Evolutionary conservation across 768 basidiomycete genomes (phyloP).

Genomic region (Porpolomopsis calyptriformis): DNA sequence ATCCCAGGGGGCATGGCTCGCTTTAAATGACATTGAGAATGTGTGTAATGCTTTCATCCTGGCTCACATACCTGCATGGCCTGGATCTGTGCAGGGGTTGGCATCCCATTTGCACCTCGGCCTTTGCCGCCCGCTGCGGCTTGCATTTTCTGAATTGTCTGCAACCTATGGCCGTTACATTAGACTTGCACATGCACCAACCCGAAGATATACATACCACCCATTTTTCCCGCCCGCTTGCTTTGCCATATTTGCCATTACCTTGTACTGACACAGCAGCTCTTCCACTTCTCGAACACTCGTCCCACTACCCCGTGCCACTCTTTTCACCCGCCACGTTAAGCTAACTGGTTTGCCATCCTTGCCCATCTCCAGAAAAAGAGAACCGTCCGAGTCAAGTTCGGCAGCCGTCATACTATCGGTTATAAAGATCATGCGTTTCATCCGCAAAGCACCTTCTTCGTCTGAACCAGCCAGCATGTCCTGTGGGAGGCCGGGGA

Average conservation of each 20-base stretch:
- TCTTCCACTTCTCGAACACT: conserved; percentile 98
- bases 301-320: conserved; percentile 90
- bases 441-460: conserved; percentile 82
- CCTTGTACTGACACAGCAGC: conserved; percentile 87
- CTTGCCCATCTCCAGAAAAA: conserved; percentile 78
- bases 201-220: conserved; percentile 41
- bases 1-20: conserved; percentile 92
- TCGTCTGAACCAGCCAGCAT: conserved; percentile 89
- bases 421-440: conserved; percentile 97
- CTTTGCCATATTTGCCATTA: conserved; percentile 99
- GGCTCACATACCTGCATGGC: conserved; percentile 70
- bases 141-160: conserved; percentile 91
- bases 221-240: conserved; percentile 96
- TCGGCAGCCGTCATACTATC: conserved; percentile 94
- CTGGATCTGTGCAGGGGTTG: conserved; percentile 86
- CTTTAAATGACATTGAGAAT: conserved; percentile 25
- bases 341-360: conserved; percentile 78
- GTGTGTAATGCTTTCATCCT: background rate
- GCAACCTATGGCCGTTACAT: conserved; percentile 38
- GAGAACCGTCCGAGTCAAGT: conserved; percentile 88
- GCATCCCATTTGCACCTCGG: conserved; percentile 78
- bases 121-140: conserved; percentile 76
- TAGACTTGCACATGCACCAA: background rate
- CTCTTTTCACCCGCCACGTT: conserved; percentile 82
- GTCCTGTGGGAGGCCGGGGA: conserved; percentile 90